Conservation (phyloP, 2,329 filamentous ascomycete genomes). For the Phaeosphaeria sp. region DNA sequence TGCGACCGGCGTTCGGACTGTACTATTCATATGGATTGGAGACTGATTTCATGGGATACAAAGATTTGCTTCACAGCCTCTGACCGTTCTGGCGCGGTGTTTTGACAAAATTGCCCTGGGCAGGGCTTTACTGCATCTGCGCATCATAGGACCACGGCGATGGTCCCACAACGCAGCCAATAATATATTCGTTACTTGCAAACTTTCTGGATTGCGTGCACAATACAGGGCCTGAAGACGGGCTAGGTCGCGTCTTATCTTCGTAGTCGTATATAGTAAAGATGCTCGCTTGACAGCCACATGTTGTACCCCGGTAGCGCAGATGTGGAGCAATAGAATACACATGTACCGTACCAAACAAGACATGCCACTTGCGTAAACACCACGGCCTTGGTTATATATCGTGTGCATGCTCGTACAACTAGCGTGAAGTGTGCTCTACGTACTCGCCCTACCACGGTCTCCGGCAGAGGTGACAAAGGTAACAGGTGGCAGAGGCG, state of each 20-base stretch:
- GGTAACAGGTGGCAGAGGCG: not conserved
- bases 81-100: constrained; percentile 25
- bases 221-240: not conserved
- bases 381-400: not conserved
- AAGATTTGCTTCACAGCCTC: constrained; percentile 11
- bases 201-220: not conserved
- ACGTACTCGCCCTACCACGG: not conserved
- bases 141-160: constrained; percentile 20
- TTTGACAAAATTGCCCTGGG: constrained; percentile 14
- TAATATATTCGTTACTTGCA: constrained; percentile 9
- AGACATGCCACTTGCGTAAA: not conserved
- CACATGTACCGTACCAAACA: not conserved
- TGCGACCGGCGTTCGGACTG: constrained; percentile 33
- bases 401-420: not conserved
- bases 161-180: constrained; percentile 13
- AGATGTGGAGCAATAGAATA: not conserved
- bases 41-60: constrained; percentile 23
- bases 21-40: constrained; percentile 24
- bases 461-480: not conserved
- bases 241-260: not conserved
- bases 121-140: constrained; percentile 21
- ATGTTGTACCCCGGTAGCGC: not conserved
- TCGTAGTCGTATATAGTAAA: not conserved
- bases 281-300: not conserved
- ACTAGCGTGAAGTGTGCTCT: not conserved